Evolutionary conservation across 805 yeast species (phyloP).

Genomic region (Candida maesae): DNA sequence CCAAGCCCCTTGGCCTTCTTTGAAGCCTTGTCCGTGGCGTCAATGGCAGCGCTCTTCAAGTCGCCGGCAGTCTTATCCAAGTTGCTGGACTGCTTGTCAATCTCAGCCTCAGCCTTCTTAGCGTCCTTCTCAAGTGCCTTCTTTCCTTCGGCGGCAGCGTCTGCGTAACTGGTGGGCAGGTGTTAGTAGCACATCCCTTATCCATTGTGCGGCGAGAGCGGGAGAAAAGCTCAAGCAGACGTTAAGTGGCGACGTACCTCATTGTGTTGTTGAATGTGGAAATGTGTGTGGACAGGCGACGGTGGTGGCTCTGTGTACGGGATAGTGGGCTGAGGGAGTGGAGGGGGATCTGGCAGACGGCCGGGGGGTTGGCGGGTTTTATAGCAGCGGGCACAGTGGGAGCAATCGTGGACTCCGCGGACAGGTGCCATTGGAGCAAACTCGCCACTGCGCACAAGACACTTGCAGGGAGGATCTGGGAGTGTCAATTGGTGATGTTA

Average conservation of each 20-base stretch:
- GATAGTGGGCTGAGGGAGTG: no score
- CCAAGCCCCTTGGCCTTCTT: slow-evolving; percentile 23
- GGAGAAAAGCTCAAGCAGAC: no score
- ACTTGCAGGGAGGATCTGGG: no score
- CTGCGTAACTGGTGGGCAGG: slow-evolving; percentile 15
- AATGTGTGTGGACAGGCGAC: neutral
- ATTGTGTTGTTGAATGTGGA: neutral
- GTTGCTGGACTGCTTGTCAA: slow-evolving; percentile 8
- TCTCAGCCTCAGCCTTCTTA: slow-evolving; percentile 12
- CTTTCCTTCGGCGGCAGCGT: slow-evolving; percentile 20
- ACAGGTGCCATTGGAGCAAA: no score
- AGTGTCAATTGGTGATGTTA: no score
- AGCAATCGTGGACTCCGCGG: no score
- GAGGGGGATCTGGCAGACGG: no score
- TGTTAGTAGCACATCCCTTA: slow-evolving; percentile 6
- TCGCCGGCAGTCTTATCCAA: slow-evolving; percentile 20
- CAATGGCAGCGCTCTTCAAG: slow-evolving; percentile 17
- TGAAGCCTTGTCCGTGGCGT: slow-evolving; percentile 21
- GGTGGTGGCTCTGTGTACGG: neutral
- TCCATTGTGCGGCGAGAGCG: no score
- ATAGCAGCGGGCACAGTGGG: no score
- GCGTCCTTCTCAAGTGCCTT: slow-evolving; percentile 18
- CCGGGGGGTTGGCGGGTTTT: no score
- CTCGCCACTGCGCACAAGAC: no score
- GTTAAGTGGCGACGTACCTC: slow-evolving; percentile 8